A percentile compares a stretch with the other conserved stretches of the same genome.
Conservation (phyloP, 2,329 filamentous ascomycete genomes). For the Colletotrichum sp. region DNA sequence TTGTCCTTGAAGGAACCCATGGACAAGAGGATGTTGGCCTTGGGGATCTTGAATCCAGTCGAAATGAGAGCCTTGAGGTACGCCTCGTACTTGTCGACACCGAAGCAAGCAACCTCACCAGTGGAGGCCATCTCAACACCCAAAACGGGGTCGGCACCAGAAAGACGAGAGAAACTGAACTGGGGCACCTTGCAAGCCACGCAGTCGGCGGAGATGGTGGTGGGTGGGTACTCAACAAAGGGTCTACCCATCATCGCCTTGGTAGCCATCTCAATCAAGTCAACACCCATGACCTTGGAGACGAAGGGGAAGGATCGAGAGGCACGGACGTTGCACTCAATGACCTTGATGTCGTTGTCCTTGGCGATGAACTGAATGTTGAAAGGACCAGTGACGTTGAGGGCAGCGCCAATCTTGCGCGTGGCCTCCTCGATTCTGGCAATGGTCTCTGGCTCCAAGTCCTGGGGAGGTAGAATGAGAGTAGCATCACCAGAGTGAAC, state of each 20-base stretch:
- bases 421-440: slow-evolving; percentile 93
- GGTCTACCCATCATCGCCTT: slow-evolving; percentile 92
- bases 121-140: slow-evolving; percentile 99
- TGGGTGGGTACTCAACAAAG: slow-evolving; percentile 80
- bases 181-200: slow-evolving; percentile 98
- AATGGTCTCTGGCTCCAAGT: slow-evolving; percentile 88
- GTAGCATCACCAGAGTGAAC: slow-evolving; percentile 98
- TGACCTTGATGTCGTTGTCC: slow-evolving; percentile 99
- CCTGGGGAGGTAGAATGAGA: slow-evolving; percentile 91
- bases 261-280: slow-evolving; percentile 97
- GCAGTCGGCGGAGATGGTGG: slow-evolving; percentile 77
- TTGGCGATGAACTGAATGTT: slow-evolving; percentile 99
- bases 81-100: slow-evolving; percentile 93
- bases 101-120: slow-evolving; percentile 96
- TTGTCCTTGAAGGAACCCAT: slow-evolving; percentile 99
- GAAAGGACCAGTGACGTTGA: slow-evolving; percentile 96
- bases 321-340: slow-evolving; percentile 97
- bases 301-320: slow-evolving; percentile 98
- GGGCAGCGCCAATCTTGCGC: slow-evolving; percentile 88
- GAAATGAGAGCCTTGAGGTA: slow-evolving; percentile 96
- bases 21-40: slow-evolving; percentile 92
- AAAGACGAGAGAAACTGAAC: slow-evolving; percentile 97
- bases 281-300: slow-evolving; percentile 97
- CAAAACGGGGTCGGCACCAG: slow-evolving; percentile 92
- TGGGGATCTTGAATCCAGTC: slow-evolving; percentile 94